Percentiles rank a stretch among this genome's conserved stretches.
Conservation (phyloP, 768 basidiomycete species). For the Termitomyces heimii region DNA sequence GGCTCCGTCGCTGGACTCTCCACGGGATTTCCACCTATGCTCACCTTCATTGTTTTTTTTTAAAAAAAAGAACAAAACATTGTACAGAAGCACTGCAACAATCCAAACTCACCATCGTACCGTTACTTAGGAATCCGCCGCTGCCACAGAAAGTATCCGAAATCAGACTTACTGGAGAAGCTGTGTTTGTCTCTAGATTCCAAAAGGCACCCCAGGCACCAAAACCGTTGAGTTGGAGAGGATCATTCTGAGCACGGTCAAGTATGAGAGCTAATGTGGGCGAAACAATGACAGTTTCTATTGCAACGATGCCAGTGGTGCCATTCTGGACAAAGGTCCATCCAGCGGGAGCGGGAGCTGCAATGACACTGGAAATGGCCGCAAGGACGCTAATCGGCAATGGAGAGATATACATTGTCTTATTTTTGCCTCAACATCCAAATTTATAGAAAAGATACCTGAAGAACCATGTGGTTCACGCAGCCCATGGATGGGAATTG, state of each 20-base stretch:
- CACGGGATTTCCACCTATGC: constrained; percentile 23
- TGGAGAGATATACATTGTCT: neutral
- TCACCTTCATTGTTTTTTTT: no score
- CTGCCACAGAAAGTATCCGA: constrained; percentile 8
- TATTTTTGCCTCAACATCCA: neutral
- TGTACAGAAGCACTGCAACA: neutral
- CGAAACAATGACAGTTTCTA: constrained; percentile 5
- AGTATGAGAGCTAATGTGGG: constrained; percentile 5
- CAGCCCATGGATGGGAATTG: neutral
- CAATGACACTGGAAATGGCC: neutral
- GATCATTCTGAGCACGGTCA: constrained; percentile 6
- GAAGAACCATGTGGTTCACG: neutral
- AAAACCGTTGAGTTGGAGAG: constrained; percentile 3
- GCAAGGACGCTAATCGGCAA: neutral
- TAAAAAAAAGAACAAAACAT: neutral
- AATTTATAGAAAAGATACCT: neutral
- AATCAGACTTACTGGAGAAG: constrained; percentile 1
- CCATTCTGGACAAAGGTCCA: constrained; percentile 10
- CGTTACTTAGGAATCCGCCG: constrained; percentile 9
- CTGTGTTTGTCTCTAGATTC: constrained; percentile 7
- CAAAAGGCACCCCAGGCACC: constrained; percentile 9
- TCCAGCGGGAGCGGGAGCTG: neutral
- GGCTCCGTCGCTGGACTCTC: constrained; percentile 18
- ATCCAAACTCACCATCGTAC: constrained; percentile 4
- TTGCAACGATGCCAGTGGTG: constrained; percentile 5